Evolutionary conservation across 352 stramenopile species (phyloP), one percentile per base, ranked within the genome.

Genomic region (Pythium utonaiense): DNA sequence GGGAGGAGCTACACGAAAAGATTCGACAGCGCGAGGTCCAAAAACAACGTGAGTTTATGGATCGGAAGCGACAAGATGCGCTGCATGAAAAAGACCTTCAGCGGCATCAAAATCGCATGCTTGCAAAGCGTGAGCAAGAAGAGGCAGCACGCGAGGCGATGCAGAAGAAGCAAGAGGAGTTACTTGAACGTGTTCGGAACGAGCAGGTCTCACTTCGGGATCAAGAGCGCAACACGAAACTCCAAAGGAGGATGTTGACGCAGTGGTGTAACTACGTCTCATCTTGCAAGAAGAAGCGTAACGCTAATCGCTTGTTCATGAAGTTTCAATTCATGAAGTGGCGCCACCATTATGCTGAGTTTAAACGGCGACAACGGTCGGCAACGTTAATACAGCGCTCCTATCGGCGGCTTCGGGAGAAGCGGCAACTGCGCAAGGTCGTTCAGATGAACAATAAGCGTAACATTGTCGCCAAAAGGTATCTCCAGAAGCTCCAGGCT

Each of bases 291-390:
- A 72, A 88, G 71, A 56, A 59, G 48, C 69, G 72, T 10, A 66
- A 78, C n/a, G 79, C 79, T 14, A 73, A 71, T 56, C 68, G 61
- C n/a, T 60, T 89, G 45, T 89, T 87, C 53, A n/a, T 86, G 12
- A 83, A 80, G 53, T 73, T 89, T 51, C 79, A 78, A 45, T 71
- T 91, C 41, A 68, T 79, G 13, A 71, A 72, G 41, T 91, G 81
- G 81, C 81, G 81, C 34, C 41, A 64, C 5, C 68, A 82, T 12
- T 72, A 77, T 31, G 41, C 54, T 8, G 44, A 33, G 5, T 69
- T 62, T 19, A 74, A 86, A 33, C 62, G 17, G 0, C 59, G 62
- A n/a, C 24, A 64, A 27, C 30, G 25, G 3, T 74, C 77, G 21
- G 75, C 74, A 0, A 62, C 40, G 17, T 54, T 52, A 6, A 77